Evolutionary conservation across 192 early-diverging fungal species (phyloP), one percentile per base, ranked within the genome.

Genomic region (Endogone sp.): DNA sequence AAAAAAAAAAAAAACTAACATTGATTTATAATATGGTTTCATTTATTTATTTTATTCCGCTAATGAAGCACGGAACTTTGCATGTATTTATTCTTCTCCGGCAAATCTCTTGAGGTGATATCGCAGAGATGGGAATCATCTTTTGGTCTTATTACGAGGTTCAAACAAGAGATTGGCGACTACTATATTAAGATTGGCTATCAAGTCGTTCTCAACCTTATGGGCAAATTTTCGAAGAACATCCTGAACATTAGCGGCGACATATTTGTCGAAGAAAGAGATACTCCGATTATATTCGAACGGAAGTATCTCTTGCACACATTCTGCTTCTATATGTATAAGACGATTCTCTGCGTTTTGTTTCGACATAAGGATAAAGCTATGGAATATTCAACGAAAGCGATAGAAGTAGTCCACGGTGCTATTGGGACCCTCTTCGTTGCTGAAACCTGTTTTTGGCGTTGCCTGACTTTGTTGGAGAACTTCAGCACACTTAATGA

Each of bases 81-180:
- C 25, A 55, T 62, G 20, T 77, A 77, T 56, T 30, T 73, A 24
- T 56, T 77, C 20, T 74, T 56, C 21, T 59, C 75, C 2, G 63
- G 75, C 3, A 61, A 63, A 24, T 57, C 67, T 23, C 55, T 77
- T 29, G 55, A 66, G 49, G 56, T 56, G 1, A 26, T 73, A 20
- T 54, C 44, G 2, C 62, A 72, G 8, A 58, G 63, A 59, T 74
- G 49, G 54, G 25, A 11, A 1, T 3, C 26, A 6, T 65, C 64
- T 37, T 68, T 60, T 4, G 64, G 28, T 22, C 58, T 69, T 11
- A 28, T 76, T 9, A 63, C 67, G 63, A 29, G 31, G n/a, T 60
- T 68, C 32, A 70, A 71, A 30, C 71, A 77, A 63, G 63, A 64
- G 49, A 69, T 77, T 26, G 75, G 75, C 59, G 55, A 63, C 29